Percentiles rank a stretch among this genome's conserved stretches.
Conservation (phyloP, 2,329 filamentous ascomycete species). For the Apiospora rasikravindrae region DNA sequence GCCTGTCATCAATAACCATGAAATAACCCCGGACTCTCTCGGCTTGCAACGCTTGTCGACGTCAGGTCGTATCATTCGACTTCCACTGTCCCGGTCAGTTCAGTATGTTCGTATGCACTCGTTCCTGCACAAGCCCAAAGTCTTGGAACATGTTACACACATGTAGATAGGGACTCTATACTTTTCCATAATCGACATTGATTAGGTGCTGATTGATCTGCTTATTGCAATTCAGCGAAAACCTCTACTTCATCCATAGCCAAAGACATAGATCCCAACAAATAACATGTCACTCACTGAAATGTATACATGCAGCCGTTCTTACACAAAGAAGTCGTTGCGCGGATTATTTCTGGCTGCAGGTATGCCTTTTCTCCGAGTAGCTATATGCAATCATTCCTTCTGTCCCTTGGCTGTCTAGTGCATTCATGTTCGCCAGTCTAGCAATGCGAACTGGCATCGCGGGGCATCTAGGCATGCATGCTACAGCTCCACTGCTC, state of each 20-base stretch:
- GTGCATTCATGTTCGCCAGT: background rate
- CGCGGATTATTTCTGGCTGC: background rate
- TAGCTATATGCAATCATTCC: background rate
- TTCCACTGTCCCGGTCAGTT: slow-evolving; percentile 9
- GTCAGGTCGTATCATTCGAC: background rate
- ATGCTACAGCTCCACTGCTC: background rate
- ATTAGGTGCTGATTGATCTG: background rate
- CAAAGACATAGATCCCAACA: background rate
- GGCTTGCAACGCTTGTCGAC: background rate
- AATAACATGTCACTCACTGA: background rate
- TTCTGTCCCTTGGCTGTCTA: background rate
- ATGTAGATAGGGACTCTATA: background rate
- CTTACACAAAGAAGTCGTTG: background rate
- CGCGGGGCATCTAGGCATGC: background rate
- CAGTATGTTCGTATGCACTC: background rate
- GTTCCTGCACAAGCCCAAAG: background rate
- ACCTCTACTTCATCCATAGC: background rate
- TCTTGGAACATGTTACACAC: background rate
- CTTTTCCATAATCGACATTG: background rate
- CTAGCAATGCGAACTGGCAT: slow-evolving; percentile 9
- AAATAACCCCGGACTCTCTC: background rate
- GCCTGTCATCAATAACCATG: background rate
- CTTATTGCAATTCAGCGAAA: background rate
- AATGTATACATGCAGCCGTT: background rate
- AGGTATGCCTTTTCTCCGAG: background rate